These are phyloP conservation scores for Apiosordaria backusii DNA, from an alignment of 495 filamentous ascomycete species.

Conservation along the genomic window DNA sequence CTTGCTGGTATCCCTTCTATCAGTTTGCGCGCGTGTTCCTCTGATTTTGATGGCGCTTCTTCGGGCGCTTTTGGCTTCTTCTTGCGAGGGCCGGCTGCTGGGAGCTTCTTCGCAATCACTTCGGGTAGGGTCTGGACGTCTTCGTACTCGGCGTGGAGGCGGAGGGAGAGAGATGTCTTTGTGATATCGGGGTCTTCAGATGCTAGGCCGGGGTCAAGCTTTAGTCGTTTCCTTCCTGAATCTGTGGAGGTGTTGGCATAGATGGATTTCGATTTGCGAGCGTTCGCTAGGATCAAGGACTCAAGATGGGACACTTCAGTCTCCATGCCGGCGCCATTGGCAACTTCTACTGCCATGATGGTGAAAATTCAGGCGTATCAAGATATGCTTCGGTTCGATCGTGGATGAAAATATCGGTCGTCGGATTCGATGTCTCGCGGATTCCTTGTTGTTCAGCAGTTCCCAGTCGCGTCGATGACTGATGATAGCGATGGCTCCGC, in stretches of 20 bases:
- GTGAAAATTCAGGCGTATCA: background rate
- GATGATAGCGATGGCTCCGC: slow-evolving; percentile 19
- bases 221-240: slow-evolving; percentile 41
- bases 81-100: slow-evolving; percentile 51
- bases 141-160: slow-evolving; percentile 67
- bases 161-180: slow-evolving; percentile 43
- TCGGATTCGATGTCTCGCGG: background rate
- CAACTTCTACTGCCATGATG: slow-evolving; percentile 31
- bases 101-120: slow-evolving; percentile 76
- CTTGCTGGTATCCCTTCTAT: slow-evolving; percentile 61
- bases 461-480: slow-evolving; percentile 9
- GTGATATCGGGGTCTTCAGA: slow-evolving; percentile 39
- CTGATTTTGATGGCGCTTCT: slow-evolving; percentile 41
- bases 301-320: slow-evolving; percentile 31
- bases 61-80: slow-evolving; percentile 39
- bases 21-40: slow-evolving; percentile 61
- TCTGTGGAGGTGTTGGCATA: slow-evolving; percentile 33
- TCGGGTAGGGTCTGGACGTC: slow-evolving; percentile 79
- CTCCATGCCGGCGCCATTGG: slow-evolving; percentile 22
- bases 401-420: background rate
- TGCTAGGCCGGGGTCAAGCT: slow-evolving; percentile 35
- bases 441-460: background rate
- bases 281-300: slow-evolving; percentile 40
- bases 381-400: background rate
- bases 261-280: slow-evolving; percentile 38